phyloP scores from a whole-genome alignment of 1,284 basidiomycete species.

The Microbotryum lychnidis-dioicae region DNA sequence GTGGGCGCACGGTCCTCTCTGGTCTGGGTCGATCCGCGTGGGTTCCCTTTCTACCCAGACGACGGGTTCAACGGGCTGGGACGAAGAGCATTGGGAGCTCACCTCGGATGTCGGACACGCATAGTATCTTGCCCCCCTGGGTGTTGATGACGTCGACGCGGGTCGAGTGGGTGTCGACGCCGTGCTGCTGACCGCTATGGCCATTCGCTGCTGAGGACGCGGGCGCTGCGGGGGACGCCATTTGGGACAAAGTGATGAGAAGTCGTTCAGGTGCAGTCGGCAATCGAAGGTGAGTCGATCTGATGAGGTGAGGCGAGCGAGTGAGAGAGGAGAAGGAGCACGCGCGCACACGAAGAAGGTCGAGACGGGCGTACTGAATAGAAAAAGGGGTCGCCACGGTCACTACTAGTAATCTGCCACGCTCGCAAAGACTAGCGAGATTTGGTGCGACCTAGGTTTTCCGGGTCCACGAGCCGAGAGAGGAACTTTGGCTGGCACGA shows the following conservation, averaged over 20 bases:
- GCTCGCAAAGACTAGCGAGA: too few relatives aligned
- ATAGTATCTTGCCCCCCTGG: slow-evolving; percentile 68
- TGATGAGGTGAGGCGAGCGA: neutral
- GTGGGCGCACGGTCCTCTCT: too few relatives aligned
- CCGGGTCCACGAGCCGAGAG: too few relatives aligned
- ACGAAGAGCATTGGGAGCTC: slow-evolving; percentile 19
- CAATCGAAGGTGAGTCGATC: too few relatives aligned
- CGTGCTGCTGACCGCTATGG: neutral
- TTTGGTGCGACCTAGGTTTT: too few relatives aligned
- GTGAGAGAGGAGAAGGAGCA: neutral
- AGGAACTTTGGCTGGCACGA: too few relatives aligned
- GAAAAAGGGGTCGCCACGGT: too few relatives aligned
- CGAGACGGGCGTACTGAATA: neutral
- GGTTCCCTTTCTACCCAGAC: neutral
- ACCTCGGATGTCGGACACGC: slow-evolving; percentile 91
- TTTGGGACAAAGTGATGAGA: neutral
- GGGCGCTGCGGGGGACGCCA: neutral
- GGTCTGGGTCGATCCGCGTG: too few relatives aligned
- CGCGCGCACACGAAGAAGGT: neutral
- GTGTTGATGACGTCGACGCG: slow-evolving; percentile 33
- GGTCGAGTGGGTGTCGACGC: slow-evolving; percentile 22
- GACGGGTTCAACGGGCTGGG: neutral
- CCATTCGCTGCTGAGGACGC: neutral
- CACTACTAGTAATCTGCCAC: too few relatives aligned
- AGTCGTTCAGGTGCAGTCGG: too few relatives aligned